phyloP scores from a whole-genome alignment of 1,139 yeast genomes.

The Geotrichum carabidarum region DNA sequence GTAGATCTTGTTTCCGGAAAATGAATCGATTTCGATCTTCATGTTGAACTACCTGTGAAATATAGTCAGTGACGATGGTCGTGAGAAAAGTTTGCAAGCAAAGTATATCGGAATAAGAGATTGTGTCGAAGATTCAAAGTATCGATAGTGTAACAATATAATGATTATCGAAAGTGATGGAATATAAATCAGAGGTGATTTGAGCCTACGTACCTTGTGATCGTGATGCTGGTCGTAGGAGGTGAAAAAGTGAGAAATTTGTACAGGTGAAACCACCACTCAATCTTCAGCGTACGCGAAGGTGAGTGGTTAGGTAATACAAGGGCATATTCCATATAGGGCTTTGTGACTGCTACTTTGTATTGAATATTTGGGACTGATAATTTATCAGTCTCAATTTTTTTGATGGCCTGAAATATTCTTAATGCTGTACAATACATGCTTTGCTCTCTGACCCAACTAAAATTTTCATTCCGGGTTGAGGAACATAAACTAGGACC shows the following conservation, averaged over 20 bases:
- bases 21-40: constrained; percentile 99
- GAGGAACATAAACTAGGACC: too few relatives aligned
- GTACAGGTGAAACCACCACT: neutral
- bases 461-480: neutral
- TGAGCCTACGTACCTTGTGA: constrained; percentile 5
- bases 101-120: too few relatives aligned
- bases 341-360: neutral
- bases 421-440: neutral
- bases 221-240: constrained; percentile 9
- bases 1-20: constrained; percentile 99
- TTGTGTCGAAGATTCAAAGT: too few relatives aligned
- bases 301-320: neutral
- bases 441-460: neutral
- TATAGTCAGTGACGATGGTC: neutral
- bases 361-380: neutral
- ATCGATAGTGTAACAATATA: too few relatives aligned
- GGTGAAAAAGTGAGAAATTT: constrained; percentile 7
- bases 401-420: neutral
- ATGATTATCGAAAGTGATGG: too few relatives aligned
- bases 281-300: neutral
- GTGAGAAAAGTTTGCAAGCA: neutral
- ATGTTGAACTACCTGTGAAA: constrained; percentile 41
- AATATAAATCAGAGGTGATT: neutral
- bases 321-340: too few relatives aligned
- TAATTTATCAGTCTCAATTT: neutral